Evolutionary conservation across 257 asterid species (phyloP), one percentile per base, ranked within the genome.

Genomic region (Primulina eburnea): DNA sequence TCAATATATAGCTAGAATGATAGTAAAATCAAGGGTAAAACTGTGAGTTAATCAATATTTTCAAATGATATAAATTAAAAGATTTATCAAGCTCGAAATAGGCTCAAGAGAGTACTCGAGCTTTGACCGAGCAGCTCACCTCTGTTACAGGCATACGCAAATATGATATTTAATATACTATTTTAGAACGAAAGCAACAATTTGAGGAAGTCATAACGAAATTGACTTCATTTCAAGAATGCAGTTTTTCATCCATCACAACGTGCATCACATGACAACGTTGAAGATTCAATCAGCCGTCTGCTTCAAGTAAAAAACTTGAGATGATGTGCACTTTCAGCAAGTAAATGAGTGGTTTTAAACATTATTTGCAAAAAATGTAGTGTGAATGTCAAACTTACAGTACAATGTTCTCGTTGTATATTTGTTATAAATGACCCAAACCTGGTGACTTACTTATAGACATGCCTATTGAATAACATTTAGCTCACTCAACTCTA

Each of bases 401-500:
- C 47, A 2, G 47, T 2, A 38, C 47, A 9, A 38, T 9, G 47
- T 1, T 38, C 47, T 38, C 14, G 47, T 38, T 9, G 9, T 8
- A 38, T 14, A 2, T 38, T 38, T 68, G 52, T 21, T 7, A 33
- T 26, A 67, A 38, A 21, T 50, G 26, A 28, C 17, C 24, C 8
- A 28, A 47, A 5, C 1, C 26, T 65, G 7, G 33, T 37, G 17
- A 11, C n/a, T 58, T 52, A 65, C 26, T 35, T 57, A 73, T 37
- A 7, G n/a, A 68, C 28, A 32, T 32, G 34, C 34, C 34, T 0
- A 28, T 28, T 32, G 34, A 3, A 32, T 4, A 32, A 32, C 34
- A 32, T 32, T 32, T 32, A 5, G 34, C 4, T 32, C 40, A 35
- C 68, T 69, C 55, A n/a, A 8, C 72, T 73, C 34, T n/a, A 38